Conservation (phyloP, 106 monocot genomes). For the Acanthochlamys bracteata region DNA sequence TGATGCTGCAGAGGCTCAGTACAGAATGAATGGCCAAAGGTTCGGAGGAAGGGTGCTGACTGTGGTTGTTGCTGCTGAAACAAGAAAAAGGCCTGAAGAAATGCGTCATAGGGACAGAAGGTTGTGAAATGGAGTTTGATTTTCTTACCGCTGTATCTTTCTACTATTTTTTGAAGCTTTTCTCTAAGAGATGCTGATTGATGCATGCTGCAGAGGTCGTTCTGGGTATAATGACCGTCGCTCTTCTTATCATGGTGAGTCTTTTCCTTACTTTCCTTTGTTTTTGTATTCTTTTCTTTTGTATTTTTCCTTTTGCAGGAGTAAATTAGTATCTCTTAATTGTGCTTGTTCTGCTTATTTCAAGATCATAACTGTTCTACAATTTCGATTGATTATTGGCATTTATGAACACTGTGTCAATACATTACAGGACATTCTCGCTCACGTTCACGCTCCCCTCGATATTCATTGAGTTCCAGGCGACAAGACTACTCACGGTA, state of each 20-base stretch:
- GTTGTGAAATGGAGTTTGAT: constrained; percentile 28
- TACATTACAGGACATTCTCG: constrained; percentile 31
- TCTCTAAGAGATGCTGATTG: neutral
- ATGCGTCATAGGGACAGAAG: constrained; percentile 46
- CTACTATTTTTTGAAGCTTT: neutral
- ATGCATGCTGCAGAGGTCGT: constrained; percentile 19
- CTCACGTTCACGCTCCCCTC: constrained; percentile 45
- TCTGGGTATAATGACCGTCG: constrained; percentile 30
- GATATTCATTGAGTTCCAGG: constrained; percentile 13
- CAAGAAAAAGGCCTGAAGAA: constrained; percentile 64
- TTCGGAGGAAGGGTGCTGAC: constrained; percentile 61
- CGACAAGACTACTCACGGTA: constrained; percentile 34
- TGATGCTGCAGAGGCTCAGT: constrained; percentile 88
- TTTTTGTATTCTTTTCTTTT: too few species aligned
- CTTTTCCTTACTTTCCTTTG: too few species aligned
- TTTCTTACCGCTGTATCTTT: neutral
- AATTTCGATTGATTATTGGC: neutral
- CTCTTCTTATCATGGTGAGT: constrained; percentile 35
- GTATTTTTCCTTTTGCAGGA: neutral
- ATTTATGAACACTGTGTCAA: neutral
- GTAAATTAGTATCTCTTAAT: neutral
- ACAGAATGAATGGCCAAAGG: constrained; percentile 77
- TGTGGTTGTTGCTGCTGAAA: constrained; percentile 60
- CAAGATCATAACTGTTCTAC: neutral
- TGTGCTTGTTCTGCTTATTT: neutral